A percentile compares a stretch with the other conserved stretches of the same genome.
Conservation (phyloP, 257 asterid species). For the Coffea eugenioides region DNA sequence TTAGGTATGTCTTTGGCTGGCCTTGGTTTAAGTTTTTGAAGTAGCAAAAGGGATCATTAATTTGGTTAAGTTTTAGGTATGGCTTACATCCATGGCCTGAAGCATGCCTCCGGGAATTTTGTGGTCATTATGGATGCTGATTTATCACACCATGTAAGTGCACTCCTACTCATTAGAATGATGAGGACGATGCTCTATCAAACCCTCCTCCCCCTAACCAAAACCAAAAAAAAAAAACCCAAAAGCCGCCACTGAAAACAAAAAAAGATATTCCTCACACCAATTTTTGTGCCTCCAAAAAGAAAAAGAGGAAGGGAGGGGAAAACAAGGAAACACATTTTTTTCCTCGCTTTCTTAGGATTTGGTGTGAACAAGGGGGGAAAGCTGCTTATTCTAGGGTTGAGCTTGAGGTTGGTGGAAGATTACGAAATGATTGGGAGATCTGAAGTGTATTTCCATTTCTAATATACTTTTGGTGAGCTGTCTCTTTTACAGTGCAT, state of each 20-base stretch:
- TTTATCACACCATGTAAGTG: slow-evolving; percentile 93
- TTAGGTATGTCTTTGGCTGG: slow-evolving; percentile 53
- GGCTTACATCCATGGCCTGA: slow-evolving; percentile 89
- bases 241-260: no score
- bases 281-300: background rate
- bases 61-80: slow-evolving; percentile 59
- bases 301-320: background rate
- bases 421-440: slow-evolving; percentile 1
- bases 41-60: slow-evolving; percentile 22
- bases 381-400: background rate
- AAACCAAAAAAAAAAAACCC: no score
- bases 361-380: background rate
- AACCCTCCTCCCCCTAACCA: no score
- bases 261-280: background rate
- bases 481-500: background rate
- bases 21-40: slow-evolving; percentile 12
- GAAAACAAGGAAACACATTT: background rate
- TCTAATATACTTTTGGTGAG: background rate
- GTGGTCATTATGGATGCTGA: slow-evolving; percentile 99
- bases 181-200: background rate
- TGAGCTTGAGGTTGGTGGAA: background rate
- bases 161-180: background rate
- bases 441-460: background rate
- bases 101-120: slow-evolving; percentile 83
- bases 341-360: background rate